phyloP scores from a whole-genome alignment of 768 basidiomycete genomes.

The Rhodosporidiobolus sp. region DNA sequence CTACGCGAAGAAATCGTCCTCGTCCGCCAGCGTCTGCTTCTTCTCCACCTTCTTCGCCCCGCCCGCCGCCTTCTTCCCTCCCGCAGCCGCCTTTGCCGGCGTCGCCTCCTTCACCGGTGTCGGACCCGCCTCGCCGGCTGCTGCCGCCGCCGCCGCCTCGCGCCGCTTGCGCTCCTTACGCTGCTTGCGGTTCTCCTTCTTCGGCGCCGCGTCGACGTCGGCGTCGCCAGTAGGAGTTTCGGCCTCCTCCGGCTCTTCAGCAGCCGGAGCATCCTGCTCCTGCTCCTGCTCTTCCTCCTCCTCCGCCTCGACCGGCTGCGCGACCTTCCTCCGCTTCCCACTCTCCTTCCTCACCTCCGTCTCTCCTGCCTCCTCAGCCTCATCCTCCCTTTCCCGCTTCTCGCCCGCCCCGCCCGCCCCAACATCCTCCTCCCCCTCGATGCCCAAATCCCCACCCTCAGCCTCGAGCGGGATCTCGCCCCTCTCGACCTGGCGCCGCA shows the following conservation, averaged over 20 bases:
- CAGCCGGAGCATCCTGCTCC: background rate
- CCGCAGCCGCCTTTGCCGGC: background rate
- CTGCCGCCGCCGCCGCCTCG: conserved; percentile 5
- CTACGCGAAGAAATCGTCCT: conserved; percentile 38
- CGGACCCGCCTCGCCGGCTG: background rate
- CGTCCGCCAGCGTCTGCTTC: conserved; percentile 9
- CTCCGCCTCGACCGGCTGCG: background rate
- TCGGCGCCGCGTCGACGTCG: background rate
- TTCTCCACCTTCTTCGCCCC: background rate
- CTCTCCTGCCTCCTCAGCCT: background rate
- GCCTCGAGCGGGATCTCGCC: conserved; percentile 63
- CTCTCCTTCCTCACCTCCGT: background rate
- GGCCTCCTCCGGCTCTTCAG: conserved; percentile 2
- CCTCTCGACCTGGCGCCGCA: conserved; percentile 61
- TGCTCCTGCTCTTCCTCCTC: background rate
- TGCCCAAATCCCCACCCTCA: conserved; percentile 53
- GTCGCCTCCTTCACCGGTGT: conserved; percentile 1
- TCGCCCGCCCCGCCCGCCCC: conserved; percentile 46
- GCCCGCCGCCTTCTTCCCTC: background rate
- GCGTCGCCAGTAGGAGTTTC: background rate
- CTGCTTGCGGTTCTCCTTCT: conserved; percentile 30
- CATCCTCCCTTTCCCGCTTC: conserved; percentile 35
- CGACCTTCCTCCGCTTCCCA: conserved; percentile 18
- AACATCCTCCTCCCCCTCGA: conserved; percentile 49
- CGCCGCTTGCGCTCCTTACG: conserved; percentile 26